These are phyloP conservation scores for Friedmanniomyces simplex DNA, from an alignment of 495 filamentous ascomycete genomes.

Conservation along the genomic window DNA sequence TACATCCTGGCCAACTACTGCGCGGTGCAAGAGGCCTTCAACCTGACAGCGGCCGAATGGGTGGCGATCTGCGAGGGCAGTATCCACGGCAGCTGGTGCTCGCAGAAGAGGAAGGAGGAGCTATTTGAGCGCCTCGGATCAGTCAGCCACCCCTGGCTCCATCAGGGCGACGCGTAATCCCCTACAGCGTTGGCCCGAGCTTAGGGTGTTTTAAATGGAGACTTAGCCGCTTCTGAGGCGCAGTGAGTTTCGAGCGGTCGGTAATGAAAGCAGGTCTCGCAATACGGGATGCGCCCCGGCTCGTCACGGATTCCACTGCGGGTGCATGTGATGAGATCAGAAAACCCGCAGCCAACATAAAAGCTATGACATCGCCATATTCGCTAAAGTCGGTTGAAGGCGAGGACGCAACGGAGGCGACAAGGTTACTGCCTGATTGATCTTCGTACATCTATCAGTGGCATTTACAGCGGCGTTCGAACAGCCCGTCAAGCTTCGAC, in stretches of 20 bases:
- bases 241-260: neutral
- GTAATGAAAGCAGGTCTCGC: too few species aligned
- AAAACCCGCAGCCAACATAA: too few species aligned
- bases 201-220: neutral
- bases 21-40: slow-evolving; percentile 61
- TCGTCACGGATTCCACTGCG: too few species aligned
- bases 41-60: slow-evolving; percentile 54
- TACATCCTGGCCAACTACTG: slow-evolving; percentile 70
- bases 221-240: neutral
- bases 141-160: neutral
- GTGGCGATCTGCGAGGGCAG: slow-evolving; percentile 47
- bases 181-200: neutral
- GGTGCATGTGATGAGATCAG: too few species aligned
- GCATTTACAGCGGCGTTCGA: too few species aligned
- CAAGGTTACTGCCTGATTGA: too few species aligned
- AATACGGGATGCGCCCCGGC: too few species aligned
- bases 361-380: too few species aligned
- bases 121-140: slow-evolving; percentile 23
- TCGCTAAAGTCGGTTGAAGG: too few species aligned
- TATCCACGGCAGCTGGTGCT: slow-evolving; percentile 54
- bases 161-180: neutral
- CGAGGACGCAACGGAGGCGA: too few species aligned
- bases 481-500: too few species aligned
- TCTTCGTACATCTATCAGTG: too few species aligned
- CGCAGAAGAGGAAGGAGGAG: slow-evolving; percentile 36